A percentile compares a stretch with the other conserved stretches of the same genome.
These are phyloP conservation scores for Magnolia changhungtana DNA, from an alignment of 164 flowering plant species.

Conservation along the genomic window DNA sequence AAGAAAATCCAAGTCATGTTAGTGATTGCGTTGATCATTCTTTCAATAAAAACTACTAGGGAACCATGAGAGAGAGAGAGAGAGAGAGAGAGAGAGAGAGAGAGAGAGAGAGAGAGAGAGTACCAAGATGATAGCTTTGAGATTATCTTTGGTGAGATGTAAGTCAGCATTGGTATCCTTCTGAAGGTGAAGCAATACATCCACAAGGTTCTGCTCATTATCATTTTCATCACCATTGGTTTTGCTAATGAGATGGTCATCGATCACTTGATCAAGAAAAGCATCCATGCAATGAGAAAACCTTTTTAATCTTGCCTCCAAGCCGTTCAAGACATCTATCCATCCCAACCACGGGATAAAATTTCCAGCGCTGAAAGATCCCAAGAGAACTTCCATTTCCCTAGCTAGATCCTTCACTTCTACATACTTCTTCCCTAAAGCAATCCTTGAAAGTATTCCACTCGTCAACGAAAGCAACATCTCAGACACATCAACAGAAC, in stretches of 20 bases:
- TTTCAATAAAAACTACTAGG: neutral
- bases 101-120: neutral
- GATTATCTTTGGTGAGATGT: neutral
- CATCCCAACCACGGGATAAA: slow-evolving; percentile 21
- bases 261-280: slow-evolving; percentile 11
- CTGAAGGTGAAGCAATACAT: slow-evolving; percentile 7
- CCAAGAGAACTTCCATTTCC: slow-evolving; percentile 7
- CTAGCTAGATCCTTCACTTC: slow-evolving; percentile 1
- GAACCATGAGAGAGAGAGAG: neutral
- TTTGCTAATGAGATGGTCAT: neutral
- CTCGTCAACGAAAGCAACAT: neutral
- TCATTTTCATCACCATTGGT: neutral
- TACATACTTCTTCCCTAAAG: slow-evolving; percentile 18
- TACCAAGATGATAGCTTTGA: neutral
- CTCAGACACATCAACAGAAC: slow-evolving; percentile 5
- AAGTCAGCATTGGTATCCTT: neutral
- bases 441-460: slow-evolving; percentile 3
- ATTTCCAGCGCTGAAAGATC: slow-evolving; percentile 20
- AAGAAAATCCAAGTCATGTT: neutral
- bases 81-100: neutral
- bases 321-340: slow-evolving; percentile 23
- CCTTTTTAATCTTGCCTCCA: slow-evolving; percentile 9
- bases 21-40: neutral
- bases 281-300: slow-evolving; percentile 1
- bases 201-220: slow-evolving; percentile 1